These are phyloP conservation scores for Malassezia pachydermatis DNA, from an alignment of 1,284 basidiomycete species.

Conservation along the genomic window DNA sequence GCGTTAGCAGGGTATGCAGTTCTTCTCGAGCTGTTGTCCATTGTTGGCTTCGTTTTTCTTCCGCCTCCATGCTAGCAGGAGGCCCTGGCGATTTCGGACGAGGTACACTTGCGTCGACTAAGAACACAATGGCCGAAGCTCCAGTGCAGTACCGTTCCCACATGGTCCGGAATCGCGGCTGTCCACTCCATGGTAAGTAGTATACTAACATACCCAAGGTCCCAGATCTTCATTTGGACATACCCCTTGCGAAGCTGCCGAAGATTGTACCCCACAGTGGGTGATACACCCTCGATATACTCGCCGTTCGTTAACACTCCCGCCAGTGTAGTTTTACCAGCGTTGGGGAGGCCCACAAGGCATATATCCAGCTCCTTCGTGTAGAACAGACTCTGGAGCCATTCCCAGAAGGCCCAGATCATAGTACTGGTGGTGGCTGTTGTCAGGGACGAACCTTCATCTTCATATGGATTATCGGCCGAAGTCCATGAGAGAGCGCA, in stretches of 20 bases:
- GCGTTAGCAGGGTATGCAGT: conserved; percentile 70
- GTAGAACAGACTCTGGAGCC: conserved; percentile 60
- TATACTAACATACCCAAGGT: conserved; percentile 59
- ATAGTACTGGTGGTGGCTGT: too few relatives aligned
- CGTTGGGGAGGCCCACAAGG: conserved; percentile 84
- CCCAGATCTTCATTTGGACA: conserved; percentile 86
- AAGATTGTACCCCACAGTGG: conserved; percentile 84
- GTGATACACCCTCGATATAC: conserved; percentile 73
- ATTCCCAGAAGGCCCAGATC: too few relatives aligned
- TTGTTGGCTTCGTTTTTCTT: background rate
- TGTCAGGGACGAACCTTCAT: too few relatives aligned
- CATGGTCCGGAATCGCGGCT: conserved; percentile 75
- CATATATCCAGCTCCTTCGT: conserved; percentile 83
- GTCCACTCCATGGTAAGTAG: conserved; percentile 53
- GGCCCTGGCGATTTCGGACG: background rate
- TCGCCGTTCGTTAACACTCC: conserved; percentile 80
- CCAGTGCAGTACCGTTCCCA: conserved; percentile 92
- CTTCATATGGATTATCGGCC: too few relatives aligned
- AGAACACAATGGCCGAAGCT: conserved; percentile 84
- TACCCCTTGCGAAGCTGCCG: conserved; percentile 69
- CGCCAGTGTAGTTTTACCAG: conserved; percentile 83
- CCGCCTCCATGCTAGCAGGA: background rate
- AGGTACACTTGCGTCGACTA: conserved; percentile 30
- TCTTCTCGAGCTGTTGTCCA: conserved; percentile 67
- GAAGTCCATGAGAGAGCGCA: too few relatives aligned